A percentile compares a stretch with the other conserved stretches of the same genome.
Evolutionary conservation across 768 basidiomycete genomes (phyloP).

Genomic region (Strobilomyces dryophilus): DNA sequence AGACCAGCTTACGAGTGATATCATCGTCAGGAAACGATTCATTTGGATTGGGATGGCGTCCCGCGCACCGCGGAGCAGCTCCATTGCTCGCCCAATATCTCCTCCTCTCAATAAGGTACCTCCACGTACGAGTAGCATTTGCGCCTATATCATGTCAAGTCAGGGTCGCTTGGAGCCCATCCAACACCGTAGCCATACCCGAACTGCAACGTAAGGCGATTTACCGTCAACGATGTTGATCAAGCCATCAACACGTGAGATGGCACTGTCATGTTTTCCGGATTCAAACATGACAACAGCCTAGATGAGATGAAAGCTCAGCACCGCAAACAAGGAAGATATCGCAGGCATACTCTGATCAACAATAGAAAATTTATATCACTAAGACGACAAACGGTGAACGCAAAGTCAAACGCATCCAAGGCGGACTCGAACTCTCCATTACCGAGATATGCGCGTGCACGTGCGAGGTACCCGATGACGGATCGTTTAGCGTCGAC

Average conservation of each 20-base stretch:
- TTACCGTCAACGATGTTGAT: background rate
- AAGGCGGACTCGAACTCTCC: background rate
- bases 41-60: background rate
- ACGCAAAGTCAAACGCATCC: background rate
- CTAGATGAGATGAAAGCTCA: background rate
- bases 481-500: background rate
- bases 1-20: conserved; percentile 2
- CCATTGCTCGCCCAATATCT: background rate
- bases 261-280: background rate
- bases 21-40: background rate
- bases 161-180: background rate
- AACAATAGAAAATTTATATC: background rate
- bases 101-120: background rate
- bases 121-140: background rate
- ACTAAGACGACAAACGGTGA: background rate
- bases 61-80: background rate
- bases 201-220: background rate
- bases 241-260: background rate
- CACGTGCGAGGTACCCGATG: background rate
- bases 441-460: background rate
- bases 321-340: no score
- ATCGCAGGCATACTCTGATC: background rate
- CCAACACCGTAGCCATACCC: background rate
- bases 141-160: background rate
- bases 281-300: background rate